Evolutionary conservation across 2,329 filamentous ascomycete species (phyloP), one percentile per base, ranked within the genome.

Genomic region (Fusarium zealandicum): DNA sequence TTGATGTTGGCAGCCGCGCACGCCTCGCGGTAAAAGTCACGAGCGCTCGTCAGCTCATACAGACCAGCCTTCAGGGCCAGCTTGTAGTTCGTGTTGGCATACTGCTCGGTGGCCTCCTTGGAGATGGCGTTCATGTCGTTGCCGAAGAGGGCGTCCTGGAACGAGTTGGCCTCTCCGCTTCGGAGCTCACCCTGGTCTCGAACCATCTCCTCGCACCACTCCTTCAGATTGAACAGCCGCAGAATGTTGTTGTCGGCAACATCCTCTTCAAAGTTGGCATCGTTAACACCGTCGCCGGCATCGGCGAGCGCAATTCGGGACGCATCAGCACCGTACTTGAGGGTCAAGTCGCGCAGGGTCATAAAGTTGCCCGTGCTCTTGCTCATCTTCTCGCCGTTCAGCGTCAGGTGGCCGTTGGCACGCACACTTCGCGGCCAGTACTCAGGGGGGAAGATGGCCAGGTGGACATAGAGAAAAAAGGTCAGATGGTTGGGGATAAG

Each of bases 361-460:
- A 99, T 82, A 80, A 99, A 99, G 78, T 98, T 99, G 59, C 95
- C 95, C 0, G 93, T 97, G 47, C 89, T 93, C 80, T 99, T 99
- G 73, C 87, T 90, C 95, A 99, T 99, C 84, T 99, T 99, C 73
- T 96, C 91, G 42, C 93, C 93, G 73, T 99, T 99, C 61, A 99
- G 82, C 74, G 96, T 86, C 69, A 98, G 78, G 76, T 98, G 93
- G 2, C 95, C 95, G 71, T 99, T 99, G 59, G 90, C 88, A 62
- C 95, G 89, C 63, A 98, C 83, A 59, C 87, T 87, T 44, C 83
- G 84, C 10, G 95, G 95, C 92, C 93, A 97, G 80, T 92, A 96
- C 73, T 93, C 85, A 54, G 85, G 84, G 11, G 87, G 85, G 82
- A 97, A 98, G 36, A 99, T 82, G 10, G 95, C 95, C 61, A 95